Conservation (phyloP, 345 rosid species). For the Eutrema yunnanense region DNA sequence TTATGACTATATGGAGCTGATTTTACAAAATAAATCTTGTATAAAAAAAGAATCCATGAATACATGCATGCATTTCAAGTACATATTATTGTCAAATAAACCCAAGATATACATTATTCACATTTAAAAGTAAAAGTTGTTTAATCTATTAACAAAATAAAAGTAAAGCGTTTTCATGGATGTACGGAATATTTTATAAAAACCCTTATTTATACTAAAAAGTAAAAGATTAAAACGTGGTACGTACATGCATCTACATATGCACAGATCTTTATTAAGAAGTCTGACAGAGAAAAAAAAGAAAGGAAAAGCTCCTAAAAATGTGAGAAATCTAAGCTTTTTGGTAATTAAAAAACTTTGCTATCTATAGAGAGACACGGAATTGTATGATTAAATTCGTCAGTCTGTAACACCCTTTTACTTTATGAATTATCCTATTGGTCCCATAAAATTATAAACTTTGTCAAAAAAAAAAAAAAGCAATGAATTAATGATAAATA, state of each 20-base stretch:
- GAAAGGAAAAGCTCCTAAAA: constrained; percentile 28
- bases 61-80: too few relatives aligned
- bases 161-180: neutral
- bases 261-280: constrained; percentile 26
- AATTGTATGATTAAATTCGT: constrained; percentile 29
- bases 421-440: constrained; percentile 22
- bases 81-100: too few relatives aligned
- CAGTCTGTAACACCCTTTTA: constrained; percentile 21
- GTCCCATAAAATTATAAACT: neutral
- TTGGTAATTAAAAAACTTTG: constrained; percentile 18
- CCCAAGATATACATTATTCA: neutral
- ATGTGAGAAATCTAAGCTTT: constrained; percentile 29
- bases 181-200: constrained; percentile 21
- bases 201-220: neutral
- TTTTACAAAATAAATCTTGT: too few relatives aligned
- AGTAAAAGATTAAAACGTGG: constrained; percentile 24
- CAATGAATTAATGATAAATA: neutral
- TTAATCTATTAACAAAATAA: neutral
- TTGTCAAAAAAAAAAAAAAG: neutral
- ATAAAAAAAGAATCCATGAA: too few relatives aligned
- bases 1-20: too few relatives aligned
- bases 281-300: constrained; percentile 23
- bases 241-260: constrained; percentile 28
- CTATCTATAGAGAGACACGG: constrained; percentile 30
- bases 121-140: neutral